phyloP scores from a whole-genome alignment of 2,329 filamentous ascomycete species.

The Arthrobotrys sphaeroides region DNA sequence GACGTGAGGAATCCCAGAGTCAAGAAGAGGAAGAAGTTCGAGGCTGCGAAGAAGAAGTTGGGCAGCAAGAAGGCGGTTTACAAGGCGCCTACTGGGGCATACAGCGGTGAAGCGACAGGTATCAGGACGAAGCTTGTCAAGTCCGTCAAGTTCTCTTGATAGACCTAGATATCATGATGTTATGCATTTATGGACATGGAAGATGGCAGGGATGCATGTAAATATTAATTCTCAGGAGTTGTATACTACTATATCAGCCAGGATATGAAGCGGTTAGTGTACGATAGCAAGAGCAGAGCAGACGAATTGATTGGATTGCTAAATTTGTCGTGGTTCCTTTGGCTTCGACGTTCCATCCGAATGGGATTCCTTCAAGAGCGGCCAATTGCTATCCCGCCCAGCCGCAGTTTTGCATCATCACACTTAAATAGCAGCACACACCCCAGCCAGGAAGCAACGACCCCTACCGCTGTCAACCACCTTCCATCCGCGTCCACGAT shows the following conservation, averaged over 20 bases:
- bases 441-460: conserved; percentile 1
- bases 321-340: not conserved
- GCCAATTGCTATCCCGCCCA: not conserved
- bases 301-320: not conserved
- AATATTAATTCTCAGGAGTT: not conserved
- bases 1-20: conserved; percentile 93
- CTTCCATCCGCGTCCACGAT: conserved; percentile 4
- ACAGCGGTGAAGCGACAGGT: conserved; percentile 50
- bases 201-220: not conserved
- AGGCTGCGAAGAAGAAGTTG: conserved; percentile 97
- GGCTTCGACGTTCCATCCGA: not conserved
- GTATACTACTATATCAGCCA: not conserved
- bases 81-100: conserved; percentile 65
- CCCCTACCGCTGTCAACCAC: conserved; percentile 1
- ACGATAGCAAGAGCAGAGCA: conserved; percentile 18
- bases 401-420: not conserved
- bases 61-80: conserved; percentile 84
- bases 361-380: no score
- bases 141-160: conserved; percentile 48
- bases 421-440: conserved; percentile 4
- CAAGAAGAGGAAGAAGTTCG: conserved; percentile 97
- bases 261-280: not conserved
- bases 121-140: conserved; percentile 52
- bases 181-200: not conserved
- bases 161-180: not conserved